A percentile compares a stretch with the other conserved stretches of the same genome.
These are phyloP conservation scores for Chlamydomonas schloesseri DNA, from an alignment of 139 green algal genomes.

Conservation along the genomic window DNA sequence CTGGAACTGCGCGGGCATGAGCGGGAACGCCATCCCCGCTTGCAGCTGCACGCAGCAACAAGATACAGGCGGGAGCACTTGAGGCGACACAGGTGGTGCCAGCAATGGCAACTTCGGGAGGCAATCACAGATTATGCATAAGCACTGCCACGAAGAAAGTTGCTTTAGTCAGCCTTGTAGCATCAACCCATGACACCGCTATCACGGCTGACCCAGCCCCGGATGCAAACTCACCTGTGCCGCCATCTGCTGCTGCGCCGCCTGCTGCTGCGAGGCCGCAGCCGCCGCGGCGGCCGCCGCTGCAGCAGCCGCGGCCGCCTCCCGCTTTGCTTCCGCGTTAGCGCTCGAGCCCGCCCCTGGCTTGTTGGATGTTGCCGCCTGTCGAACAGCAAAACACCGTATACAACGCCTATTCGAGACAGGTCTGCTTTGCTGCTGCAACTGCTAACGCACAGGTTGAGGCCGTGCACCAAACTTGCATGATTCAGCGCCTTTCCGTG, in stretches of 20 bases:
- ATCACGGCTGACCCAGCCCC: too few relatives aligned
- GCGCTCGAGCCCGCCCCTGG: not conserved
- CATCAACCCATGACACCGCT: too few relatives aligned
- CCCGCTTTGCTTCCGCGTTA: constrained; percentile 13
- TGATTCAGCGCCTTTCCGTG: too few relatives aligned
- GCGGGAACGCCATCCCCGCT: constrained; percentile 8
- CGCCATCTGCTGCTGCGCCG: constrained; percentile 20
- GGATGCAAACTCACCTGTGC: constrained; percentile 31
- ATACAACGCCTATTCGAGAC: too few relatives aligned
- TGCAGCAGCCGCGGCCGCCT: constrained; percentile 6
- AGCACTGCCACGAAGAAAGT: too few relatives aligned
- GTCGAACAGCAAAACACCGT: not conserved
- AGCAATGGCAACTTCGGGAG: too few relatives aligned
- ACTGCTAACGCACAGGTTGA: too few relatives aligned
- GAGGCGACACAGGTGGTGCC: too few relatives aligned
- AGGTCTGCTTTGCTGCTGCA: too few relatives aligned
- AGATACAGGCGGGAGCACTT: too few relatives aligned
- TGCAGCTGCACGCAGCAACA: not conserved
- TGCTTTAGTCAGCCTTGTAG: too few relatives aligned
- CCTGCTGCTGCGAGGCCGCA: constrained; percentile 15
- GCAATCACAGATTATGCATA: not conserved
- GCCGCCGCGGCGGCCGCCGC: not conserved
- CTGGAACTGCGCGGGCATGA: constrained; percentile 26
- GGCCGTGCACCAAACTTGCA: too few relatives aligned
- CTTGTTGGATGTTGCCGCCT: constrained; percentile 21